Evolutionary conservation across 176 grass and related monocot genomes (phyloP).

Genomic region (Musa acuminata): DNA sequence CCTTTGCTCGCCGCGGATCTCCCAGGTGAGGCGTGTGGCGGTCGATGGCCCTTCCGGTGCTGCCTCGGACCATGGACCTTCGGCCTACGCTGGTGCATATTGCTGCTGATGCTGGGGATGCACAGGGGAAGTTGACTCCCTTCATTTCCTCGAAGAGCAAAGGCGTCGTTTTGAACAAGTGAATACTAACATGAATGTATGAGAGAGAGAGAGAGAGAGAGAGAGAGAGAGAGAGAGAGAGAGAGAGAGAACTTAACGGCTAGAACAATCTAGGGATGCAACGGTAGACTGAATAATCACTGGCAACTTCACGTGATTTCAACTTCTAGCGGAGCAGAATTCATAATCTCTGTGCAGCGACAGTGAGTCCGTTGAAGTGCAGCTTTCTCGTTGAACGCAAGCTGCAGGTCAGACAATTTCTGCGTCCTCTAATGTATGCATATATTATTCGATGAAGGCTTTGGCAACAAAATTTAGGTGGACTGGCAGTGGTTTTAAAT

Average conservation of each 20-base stretch:
- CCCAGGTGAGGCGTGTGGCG: slow-evolving; percentile 21
- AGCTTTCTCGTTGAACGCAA: too few relatives aligned
- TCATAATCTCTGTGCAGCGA: neutral
- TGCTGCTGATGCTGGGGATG: slow-evolving; percentile 46
- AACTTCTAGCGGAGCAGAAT: neutral
- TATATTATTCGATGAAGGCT: too few relatives aligned
- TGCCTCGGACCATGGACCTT: slow-evolving; percentile 18
- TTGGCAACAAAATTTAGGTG: too few relatives aligned
- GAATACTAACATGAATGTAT: neutral
- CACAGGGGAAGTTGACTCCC: slow-evolving; percentile 50
- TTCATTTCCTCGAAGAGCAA: slow-evolving; percentile 46
- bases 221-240: neutral
- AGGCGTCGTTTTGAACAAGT: too few relatives aligned
- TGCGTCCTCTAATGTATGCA: too few relatives aligned
- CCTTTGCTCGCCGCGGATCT: slow-evolving; percentile 26
- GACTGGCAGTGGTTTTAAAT: too few relatives aligned
- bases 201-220: neutral
- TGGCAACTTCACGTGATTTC: neutral
- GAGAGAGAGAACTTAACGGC: too few relatives aligned
- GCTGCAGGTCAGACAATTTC: too few relatives aligned
- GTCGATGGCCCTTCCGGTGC: neutral
- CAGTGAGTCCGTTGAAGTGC: too few relatives aligned
- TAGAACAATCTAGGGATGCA: too few relatives aligned
- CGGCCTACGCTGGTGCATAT: slow-evolving; percentile 38
- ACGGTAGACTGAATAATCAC: neutral